phyloP scores from a whole-genome alignment of 2,329 filamentous ascomycete species.

The Trichoderma atroviride region DNA sequence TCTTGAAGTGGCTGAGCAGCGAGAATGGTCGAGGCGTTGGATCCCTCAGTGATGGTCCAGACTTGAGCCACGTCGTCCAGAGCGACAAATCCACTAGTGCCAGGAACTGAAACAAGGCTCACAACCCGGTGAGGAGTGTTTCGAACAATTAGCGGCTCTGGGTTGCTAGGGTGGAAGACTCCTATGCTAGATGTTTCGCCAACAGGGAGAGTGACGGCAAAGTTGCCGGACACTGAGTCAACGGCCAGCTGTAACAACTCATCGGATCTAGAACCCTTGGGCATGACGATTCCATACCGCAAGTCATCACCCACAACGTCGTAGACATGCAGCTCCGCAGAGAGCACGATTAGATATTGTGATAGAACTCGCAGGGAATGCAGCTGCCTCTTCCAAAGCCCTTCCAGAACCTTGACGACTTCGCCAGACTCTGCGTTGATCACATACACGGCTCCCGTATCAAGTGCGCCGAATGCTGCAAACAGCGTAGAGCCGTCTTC shows the following conservation, averaged over 20 bases:
- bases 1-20: slow-evolving; percentile 60
- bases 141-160: slow-evolving; percentile 61
- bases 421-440: slow-evolving; percentile 72
- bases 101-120: slow-evolving; percentile 65
- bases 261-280: slow-evolving; percentile 43
- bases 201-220: slow-evolving; percentile 62
- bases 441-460: slow-evolving; percentile 69
- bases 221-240: slow-evolving; percentile 65
- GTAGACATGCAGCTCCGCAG: slow-evolving; percentile 74
- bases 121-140: slow-evolving; percentile 62
- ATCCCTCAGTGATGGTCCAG: slow-evolving; percentile 62
- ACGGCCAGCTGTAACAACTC: slow-evolving; percentile 69
- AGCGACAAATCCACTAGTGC: slow-evolving; percentile 71
- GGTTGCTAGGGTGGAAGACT: slow-evolving; percentile 66
- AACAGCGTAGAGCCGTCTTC: slow-evolving; percentile 85
- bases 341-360: slow-evolving; percentile 74
- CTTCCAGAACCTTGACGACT: slow-evolving; percentile 67
- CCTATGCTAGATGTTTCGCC: slow-evolving; percentile 58
- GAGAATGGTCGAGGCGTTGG: slow-evolving; percentile 54
- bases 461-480: slow-evolving; percentile 58
- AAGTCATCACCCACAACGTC: slow-evolving; percentile 80
- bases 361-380: slow-evolving; percentile 72
- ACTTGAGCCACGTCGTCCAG: slow-evolving; percentile 78
- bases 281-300: slow-evolving; percentile 65
- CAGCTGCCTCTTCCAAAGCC: slow-evolving; percentile 66